phyloP scores from a whole-genome alignment of 1,284 basidiomycete genomes.

The Vanrija sp. region DNA sequence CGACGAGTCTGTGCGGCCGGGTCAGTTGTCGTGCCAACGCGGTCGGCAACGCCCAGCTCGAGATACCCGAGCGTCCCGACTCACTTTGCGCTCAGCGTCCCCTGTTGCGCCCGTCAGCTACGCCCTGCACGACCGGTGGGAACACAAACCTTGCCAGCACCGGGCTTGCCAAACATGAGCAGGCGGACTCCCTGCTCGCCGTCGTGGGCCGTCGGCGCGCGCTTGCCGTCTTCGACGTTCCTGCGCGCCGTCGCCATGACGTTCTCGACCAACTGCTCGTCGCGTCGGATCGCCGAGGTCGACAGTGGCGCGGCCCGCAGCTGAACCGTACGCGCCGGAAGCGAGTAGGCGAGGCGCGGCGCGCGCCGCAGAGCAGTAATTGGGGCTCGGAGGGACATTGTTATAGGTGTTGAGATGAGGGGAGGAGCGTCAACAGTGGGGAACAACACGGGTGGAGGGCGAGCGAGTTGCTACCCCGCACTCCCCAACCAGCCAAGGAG shows the following conservation, averaged over 20 bases:
- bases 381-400: too few relatives aligned
- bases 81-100: conserved; percentile 1
- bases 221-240: neutral
- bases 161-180: conserved; percentile 50
- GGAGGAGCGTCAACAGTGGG: neutral
- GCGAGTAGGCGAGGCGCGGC: too few relatives aligned
- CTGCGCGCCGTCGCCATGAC: too few relatives aligned
- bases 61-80: neutral
- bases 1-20: conserved; percentile 31
- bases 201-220: conserved; percentile 2
- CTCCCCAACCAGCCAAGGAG: neutral
- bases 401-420: too few relatives aligned
- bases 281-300: too few relatives aligned
- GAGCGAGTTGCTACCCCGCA: neutral
- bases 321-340: too few relatives aligned
- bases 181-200: conserved; percentile 30
- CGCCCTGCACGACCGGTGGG: neutral
- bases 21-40: neutral
- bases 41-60: too few relatives aligned
- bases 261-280: too few relatives aligned
- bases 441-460: neutral
- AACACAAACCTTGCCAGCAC: conserved; percentile 42
- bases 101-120: neutral
- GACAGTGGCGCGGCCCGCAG: too few relatives aligned
- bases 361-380: too few relatives aligned